Base-by-base conservation (phyloP, 2,329 filamentous ascomycete species). In the Coleophoma crateriformis region DNA sequence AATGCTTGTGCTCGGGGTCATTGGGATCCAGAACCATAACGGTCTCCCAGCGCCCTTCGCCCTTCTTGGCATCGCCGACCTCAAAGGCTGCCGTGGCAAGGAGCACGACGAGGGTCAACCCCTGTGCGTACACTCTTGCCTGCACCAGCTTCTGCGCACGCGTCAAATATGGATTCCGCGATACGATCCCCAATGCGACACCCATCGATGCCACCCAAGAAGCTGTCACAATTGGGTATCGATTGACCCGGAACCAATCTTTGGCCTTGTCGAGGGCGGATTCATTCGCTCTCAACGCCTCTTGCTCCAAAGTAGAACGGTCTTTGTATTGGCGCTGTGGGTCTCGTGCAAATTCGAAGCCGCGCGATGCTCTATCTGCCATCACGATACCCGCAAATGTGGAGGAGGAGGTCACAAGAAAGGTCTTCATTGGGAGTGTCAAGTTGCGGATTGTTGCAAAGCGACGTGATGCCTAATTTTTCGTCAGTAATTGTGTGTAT, bases 331-430 rank as follows among this genome's bases (percentile, higher is more conserved):
- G 51, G 6, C 57, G 50, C 14, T 50, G 42, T 4, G 59, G 60
- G 15, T 64, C 57, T 14, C 61, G 68, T 70, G 72, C 50, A 69
- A 62, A 74, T 71, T 95, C 89, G 76, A 79, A 96, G 51, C 65
- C 63, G 59, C 88, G 86, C 62, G 83, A 87, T 58, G 78, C 77
- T 55, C 78, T 75, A 64, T 99, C 94, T 56, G 94, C 94, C 53
- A 84, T 77, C 65, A 96, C 83, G 70, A 99, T 96, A 74, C 90
- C 85, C 56, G 83, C 77, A 65, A 96, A 96, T 4, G 94, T 96
- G 44, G 81, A 84, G 11, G 83, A 68, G 8, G 90, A 95, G 41
- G 88, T 86, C 57, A 94, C 80, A 55, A 97, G 82, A 80, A 97
- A 99, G 48, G 89, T 77, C 59, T 90, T 88, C 78, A 96, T 90